Conservation (phyloP, 1,139 yeast species). For the Candida neerlandica region DNA sequence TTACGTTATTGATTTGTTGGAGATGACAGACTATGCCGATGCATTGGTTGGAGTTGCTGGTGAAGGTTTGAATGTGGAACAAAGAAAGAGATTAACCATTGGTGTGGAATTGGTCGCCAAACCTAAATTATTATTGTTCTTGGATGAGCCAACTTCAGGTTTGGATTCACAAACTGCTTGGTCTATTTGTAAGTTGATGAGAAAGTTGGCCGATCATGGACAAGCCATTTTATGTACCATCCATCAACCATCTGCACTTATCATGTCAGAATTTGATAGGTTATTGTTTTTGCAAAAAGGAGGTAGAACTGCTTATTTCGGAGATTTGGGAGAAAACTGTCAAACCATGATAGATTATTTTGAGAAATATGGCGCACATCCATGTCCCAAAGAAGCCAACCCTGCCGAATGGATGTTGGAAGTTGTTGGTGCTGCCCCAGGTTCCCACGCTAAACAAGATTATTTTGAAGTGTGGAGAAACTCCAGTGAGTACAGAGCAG, state of each 20-base stretch:
- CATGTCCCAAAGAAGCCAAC: slow-evolving; percentile 48
- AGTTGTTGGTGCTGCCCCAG: slow-evolving; percentile 48
- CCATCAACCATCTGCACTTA: slow-evolving; percentile 43
- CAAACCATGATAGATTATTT: slow-evolving; percentile 52
- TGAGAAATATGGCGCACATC: slow-evolving; percentile 51
- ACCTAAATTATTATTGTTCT: slow-evolving; percentile 36
- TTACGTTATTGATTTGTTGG: slow-evolving; percentile 31
- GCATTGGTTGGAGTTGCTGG: slow-evolving; percentile 45
- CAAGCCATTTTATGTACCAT: slow-evolving; percentile 46
- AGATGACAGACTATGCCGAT: slow-evolving; percentile 27
- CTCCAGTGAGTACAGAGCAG: slow-evolving; percentile 26
- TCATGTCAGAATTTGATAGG: slow-evolving; percentile 36
- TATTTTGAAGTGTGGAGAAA: slow-evolving; percentile 37
- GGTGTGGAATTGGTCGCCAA: slow-evolving; percentile 44
- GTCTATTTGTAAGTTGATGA: slow-evolving; percentile 43
- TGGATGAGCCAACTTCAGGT: slow-evolving; percentile 43
- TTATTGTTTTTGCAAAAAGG: slow-evolving; percentile 40
- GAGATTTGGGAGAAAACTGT: slow-evolving; percentile 61
- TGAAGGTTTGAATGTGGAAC: slow-evolving; percentile 43
- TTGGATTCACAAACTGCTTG: slow-evolving; percentile 47
- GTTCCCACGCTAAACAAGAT: slow-evolving; percentile 34
- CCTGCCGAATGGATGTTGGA: slow-evolving; percentile 63
- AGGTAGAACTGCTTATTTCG: slow-evolving; percentile 67
- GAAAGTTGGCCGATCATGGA: slow-evolving; percentile 43
- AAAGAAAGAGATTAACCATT: slow-evolving; percentile 38